phyloP scores from a whole-genome alignment of 371 early-diverging fungal species.

The Rhizopus arrhizus region DNA sequence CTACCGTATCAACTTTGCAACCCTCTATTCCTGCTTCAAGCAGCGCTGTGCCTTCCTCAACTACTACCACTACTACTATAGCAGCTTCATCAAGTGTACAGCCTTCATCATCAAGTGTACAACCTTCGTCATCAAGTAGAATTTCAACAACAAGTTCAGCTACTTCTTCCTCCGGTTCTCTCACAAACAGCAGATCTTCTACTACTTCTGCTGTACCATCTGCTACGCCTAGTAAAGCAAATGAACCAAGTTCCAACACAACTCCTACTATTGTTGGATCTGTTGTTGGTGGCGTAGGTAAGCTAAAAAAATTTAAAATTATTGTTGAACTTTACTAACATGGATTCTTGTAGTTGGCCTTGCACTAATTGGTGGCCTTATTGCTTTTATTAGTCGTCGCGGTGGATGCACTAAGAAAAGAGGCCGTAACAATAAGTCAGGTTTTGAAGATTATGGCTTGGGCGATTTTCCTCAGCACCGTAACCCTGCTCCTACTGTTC shows the following conservation, averaged over 20 bases:
- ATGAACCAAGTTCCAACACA: not conserved
- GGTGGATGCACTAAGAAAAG: slow-evolving; percentile 35
- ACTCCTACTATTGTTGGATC: slow-evolving; percentile 23
- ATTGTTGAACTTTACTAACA: not conserved
- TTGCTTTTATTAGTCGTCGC: slow-evolving; percentile 40
- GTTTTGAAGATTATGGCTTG: slow-evolving; percentile 51
- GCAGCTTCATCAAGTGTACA: not conserved
- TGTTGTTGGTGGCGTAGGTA: slow-evolving; percentile 34
- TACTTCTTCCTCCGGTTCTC: slow-evolving; percentile 1
- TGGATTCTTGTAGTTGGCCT: slow-evolving; percentile 35
- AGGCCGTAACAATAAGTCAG: slow-evolving; percentile 30
- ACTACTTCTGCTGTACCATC: slow-evolving; percentile 4
- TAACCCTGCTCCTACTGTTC: slow-evolving; percentile 12
- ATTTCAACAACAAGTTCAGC: not conserved
- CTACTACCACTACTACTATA: not conserved
- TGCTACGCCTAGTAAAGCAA: not conserved
- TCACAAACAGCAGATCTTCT: not conserved
- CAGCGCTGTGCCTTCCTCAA: not conserved
- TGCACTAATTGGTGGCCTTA: slow-evolving; percentile 47
- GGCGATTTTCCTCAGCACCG: slow-evolving; percentile 50
- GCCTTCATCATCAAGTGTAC: not conserved
- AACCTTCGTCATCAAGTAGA: not conserved
- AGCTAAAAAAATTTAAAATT: not conserved
- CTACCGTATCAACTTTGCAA: slow-evolving; percentile 11
- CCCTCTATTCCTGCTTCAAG: slow-evolving; percentile 6